A percentile compares a stretch with the other conserved stretches of the same genome.
phyloP scores from a whole-genome alignment of 805 yeast genomes.

The Wickerhamiella azyma region DNA sequence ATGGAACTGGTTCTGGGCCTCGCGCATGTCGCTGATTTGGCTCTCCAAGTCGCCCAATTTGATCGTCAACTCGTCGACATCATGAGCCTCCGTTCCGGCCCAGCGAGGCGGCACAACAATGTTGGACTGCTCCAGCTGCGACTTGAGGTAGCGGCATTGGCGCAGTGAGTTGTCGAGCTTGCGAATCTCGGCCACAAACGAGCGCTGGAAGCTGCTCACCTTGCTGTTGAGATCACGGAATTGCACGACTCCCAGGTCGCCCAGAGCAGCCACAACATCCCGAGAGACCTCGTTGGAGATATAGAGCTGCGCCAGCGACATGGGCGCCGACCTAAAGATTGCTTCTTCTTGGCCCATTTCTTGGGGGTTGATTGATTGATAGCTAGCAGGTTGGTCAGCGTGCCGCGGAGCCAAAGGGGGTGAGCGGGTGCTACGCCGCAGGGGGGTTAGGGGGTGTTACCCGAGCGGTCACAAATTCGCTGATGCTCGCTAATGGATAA shows the following conservation, averaged over 20 bases:
- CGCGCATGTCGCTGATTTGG: constrained; percentile 56
- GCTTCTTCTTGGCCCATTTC: constrained; percentile 23
- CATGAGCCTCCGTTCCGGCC: constrained; percentile 31
- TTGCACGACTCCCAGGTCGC: constrained; percentile 75
- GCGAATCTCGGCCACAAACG: constrained; percentile 80
- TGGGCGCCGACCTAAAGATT: constrained; percentile 69
- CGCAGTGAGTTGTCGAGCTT: constrained; percentile 76
- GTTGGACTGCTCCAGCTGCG: constrained; percentile 23
- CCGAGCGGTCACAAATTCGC: too few relatives aligned
- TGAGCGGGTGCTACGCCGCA: too few relatives aligned
- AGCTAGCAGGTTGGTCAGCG: background rate
- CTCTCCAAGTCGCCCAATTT: constrained; percentile 57
- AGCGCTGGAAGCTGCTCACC: constrained; percentile 74
- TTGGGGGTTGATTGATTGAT: background rate
- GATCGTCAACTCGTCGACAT: constrained; percentile 35
- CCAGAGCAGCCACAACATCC: constrained; percentile 73
- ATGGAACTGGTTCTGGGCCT: constrained; percentile 51
- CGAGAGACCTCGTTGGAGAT: constrained; percentile 83
- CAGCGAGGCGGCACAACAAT: constrained; percentile 26
- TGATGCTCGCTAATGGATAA: too few relatives aligned
- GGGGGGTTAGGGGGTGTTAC: too few relatives aligned
- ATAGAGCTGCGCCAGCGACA: constrained; percentile 85
- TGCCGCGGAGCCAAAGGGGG: too few relatives aligned
- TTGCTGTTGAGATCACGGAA: constrained; percentile 77
- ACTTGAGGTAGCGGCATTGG: constrained; percentile 42